Evolutionary conservation across 2,329 filamentous ascomycete genomes (phyloP), one percentile per base, ranked within the genome.

Genomic region (Neofusicoccum umdonicola): DNA sequence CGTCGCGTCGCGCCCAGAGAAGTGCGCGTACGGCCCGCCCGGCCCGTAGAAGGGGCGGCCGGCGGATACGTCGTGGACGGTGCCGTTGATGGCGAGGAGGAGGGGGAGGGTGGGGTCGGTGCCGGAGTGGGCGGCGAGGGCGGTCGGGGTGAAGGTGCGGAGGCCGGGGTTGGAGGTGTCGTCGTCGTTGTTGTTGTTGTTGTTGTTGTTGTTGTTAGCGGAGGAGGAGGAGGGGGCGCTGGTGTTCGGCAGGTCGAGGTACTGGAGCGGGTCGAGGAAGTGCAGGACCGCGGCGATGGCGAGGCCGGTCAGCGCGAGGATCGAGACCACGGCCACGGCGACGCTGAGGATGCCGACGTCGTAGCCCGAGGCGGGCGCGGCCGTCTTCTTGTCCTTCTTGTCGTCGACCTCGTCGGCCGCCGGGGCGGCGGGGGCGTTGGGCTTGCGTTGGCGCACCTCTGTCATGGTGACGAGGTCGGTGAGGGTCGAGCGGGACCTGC

Each of bases 21-120:
- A 73, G 62, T 72, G 70, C 48, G 69, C 56, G 67, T 74, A 74
- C 58, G 70, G 69, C 4, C 72, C 72, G 13, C 70, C 68, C 1
- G 72, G 72, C 22, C 72, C 72, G 67, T 74, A 74, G 68, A 73
- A 73, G 57, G 65, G 61, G 15, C 69, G 72, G 2, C 57, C 64
- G 51, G 68, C 66, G 13, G 70, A 71, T 56, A 74, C 72, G 67
- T 74, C 72, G 67, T 70, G 73, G 66, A 74, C 71, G 41, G 69
- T 72, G 66, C 69, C 68, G 65, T 73, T 70, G 64, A 74, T 69
- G 56, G 69, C 72, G 62, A 74, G 68, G 62, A 71, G 71, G 66
- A 74, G 70, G 8, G 72, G 72, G 37, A 68, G 68, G 3, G 65
- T 54, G 2, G 67, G 63, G 44, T 72, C 70, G 11, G 62, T 68